Percentiles rank a stretch among this genome's conserved stretches.
Conservation (phyloP, 73 alveolate genomes). For the Uronychia setigera region DNA sequence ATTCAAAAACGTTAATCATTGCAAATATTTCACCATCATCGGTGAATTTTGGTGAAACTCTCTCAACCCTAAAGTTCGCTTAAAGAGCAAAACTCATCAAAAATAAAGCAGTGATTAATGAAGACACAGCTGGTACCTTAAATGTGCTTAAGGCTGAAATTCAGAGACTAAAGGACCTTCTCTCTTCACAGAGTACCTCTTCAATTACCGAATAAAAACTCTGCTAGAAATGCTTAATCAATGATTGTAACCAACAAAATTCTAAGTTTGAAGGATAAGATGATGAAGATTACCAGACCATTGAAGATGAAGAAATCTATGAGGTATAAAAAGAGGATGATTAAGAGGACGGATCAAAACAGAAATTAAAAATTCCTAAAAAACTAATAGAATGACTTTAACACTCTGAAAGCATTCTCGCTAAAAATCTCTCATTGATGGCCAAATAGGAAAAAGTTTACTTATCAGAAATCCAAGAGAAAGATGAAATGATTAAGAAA, state of each 20-base stretch:
- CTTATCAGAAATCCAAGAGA: not conserved
- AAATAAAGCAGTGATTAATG: constrained; percentile 78
- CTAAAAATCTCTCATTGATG: not conserved
- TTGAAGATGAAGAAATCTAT: too few species aligned
- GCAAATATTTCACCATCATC: constrained; percentile 75
- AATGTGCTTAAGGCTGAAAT: constrained; percentile 52
- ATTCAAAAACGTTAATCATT: constrained; percentile 76
- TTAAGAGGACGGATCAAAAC: too few species aligned
- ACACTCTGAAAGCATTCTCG: constrained; percentile 4
- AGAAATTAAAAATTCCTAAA: too few species aligned
- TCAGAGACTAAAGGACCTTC: constrained; percentile 54
- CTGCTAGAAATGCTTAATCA: too few species aligned
- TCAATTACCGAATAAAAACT: too few species aligned
- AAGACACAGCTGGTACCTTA: constrained; percentile 48
- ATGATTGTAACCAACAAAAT: too few species aligned
- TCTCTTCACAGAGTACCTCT: constrained; percentile 17
- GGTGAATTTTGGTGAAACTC: constrained; percentile 70
- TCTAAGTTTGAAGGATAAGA: too few species aligned
- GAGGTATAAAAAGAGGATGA: too few species aligned
- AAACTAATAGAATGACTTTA: not conserved
- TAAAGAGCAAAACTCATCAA: constrained; percentile 82
- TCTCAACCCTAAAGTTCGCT: constrained; percentile 81
- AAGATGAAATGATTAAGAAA: not conserved
- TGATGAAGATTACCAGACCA: too few species aligned
- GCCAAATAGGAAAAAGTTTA: not conserved